Evolutionary conservation across 257 asterid genomes (phyloP).

Genomic region (Lantana camara): DNA sequence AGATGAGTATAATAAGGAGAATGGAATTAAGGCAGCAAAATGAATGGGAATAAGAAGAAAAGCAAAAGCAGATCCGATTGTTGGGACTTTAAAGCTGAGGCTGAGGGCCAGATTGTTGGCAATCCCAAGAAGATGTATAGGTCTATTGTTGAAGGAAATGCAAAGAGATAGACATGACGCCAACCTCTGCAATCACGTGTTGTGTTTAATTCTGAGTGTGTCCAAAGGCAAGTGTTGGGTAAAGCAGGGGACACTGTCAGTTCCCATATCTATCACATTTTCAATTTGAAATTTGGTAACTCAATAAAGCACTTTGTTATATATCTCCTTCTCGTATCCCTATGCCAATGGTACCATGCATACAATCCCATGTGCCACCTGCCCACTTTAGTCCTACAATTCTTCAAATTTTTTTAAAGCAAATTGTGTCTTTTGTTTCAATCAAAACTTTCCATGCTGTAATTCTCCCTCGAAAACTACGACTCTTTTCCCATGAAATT

Average conservation of each 20-base stretch:
- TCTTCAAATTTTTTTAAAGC: too few species aligned
- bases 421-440: neutral
- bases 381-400: too few species aligned
- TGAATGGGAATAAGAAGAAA: constrained; percentile 1
- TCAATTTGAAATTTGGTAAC: neutral
- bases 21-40: too few species aligned
- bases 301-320: too few species aligned
- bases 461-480: neutral
- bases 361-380: too few species aligned
- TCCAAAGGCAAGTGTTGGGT: constrained; percentile 39
- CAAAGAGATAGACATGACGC: too few species aligned
- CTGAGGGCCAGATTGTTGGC: constrained; percentile 24
- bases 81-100: constrained; percentile 11
- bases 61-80: constrained; percentile 26
- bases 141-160: constrained; percentile 4
- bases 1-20: too few species aligned
- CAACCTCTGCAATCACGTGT: constrained; percentile 46
- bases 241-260: constrained; percentile 47
- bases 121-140: constrained; percentile 44
- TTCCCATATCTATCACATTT: constrained; percentile 29
- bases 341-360: too few species aligned
- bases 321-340: too few species aligned
- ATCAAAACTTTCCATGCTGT: constrained; percentile 23
- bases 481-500: neutral
- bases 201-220: constrained; percentile 19